Evolutionary conservation across 441 rosid genomes (phyloP).

Genomic region (Syzygium syzygioides): DNA sequence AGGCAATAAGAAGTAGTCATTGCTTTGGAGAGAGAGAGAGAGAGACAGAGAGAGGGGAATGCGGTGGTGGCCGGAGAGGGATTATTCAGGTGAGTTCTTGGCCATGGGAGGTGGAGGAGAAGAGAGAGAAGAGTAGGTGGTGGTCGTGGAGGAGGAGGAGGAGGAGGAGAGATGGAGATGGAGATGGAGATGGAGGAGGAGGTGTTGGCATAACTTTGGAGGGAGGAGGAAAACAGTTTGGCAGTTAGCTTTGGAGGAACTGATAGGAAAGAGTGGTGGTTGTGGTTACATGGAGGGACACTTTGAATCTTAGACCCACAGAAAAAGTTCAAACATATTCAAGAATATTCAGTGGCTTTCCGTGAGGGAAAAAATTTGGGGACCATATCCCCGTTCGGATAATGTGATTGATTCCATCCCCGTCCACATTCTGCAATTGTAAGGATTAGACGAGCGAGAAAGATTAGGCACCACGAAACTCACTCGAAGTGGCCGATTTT

Average conservation of each 20-base stretch:
- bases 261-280: constrained; percentile 47
- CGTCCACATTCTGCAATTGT: neutral
- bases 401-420: neutral
- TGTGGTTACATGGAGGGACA: constrained; percentile 14
- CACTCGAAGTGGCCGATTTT: neutral
- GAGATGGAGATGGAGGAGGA: neutral
- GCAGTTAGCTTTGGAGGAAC: constrained; percentile 18
- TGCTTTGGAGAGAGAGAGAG: constrained; percentile 3
- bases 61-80: constrained; percentile 1
- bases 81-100: constrained; percentile 29
- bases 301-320: constrained; percentile 1
- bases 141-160: constrained; percentile 16
- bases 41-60: neutral
- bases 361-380: neutral
- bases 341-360: neutral
- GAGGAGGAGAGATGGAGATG: neutral
- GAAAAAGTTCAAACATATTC: neutral
- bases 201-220: constrained; percentile 12
- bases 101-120: constrained; percentile 34
- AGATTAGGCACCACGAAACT: neutral
- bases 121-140: constrained; percentile 22
- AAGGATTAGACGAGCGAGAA: neutral
- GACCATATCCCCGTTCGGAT: neutral
- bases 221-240: constrained; percentile 24
- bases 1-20: constrained; percentile 68